Base-by-base conservation (phyloP, 768 basidiomycete genomes). In the Cantharellus anzutake region DNA sequence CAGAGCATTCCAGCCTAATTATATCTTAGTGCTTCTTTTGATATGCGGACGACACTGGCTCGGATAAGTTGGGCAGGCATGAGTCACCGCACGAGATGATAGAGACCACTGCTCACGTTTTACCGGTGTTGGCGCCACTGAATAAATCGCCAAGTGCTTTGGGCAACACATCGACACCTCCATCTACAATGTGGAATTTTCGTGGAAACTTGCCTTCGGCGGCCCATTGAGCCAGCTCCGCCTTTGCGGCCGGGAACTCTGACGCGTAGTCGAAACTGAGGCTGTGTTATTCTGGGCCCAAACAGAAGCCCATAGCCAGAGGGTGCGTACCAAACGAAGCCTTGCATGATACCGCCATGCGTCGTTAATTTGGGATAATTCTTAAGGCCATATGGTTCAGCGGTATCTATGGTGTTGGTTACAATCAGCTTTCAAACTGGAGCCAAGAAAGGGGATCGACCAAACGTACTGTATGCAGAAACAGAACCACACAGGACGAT, bases 401-500 rank as follows among this genome's bases (percentile, higher is more conserved):
- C 20, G 20, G 20, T 29, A 1, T 48, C 44, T 48, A 11, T 48
- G 44, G 2, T 20, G 44, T 48, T 20, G 11, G 20, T 11, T 48
- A 20, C 14, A 20, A 48, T 48, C 14, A 20, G 44, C 44, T 11
- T 48, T 48, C 11, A 20, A 11, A 11, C 14, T 11, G 44, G 44
- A 48, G 20, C 44, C 44, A 48, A 11, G 44, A 1, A 20, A 20
- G 11, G 44, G 41, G 29, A 69, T 81, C 59, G 62, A 86, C 84
- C 87, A 7, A 7, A 7, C 11, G 11, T 37, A 37, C 38, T 55
- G 67, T 91, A 93, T 37, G 78, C 77, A 51, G 90, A 86, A 63
- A 96, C 93, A 40, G 86, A 87, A 60, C 91, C 93, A 64, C 91
- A 94, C 20, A 91, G 69, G 11, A 79, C 79, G 60, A 96, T 78